Percentiles rank a stretch among this genome's conserved stretches.
phyloP scores from a whole-genome alignment of 169 alveolate species.

The Cryptosporidium xiaoi region DNA sequence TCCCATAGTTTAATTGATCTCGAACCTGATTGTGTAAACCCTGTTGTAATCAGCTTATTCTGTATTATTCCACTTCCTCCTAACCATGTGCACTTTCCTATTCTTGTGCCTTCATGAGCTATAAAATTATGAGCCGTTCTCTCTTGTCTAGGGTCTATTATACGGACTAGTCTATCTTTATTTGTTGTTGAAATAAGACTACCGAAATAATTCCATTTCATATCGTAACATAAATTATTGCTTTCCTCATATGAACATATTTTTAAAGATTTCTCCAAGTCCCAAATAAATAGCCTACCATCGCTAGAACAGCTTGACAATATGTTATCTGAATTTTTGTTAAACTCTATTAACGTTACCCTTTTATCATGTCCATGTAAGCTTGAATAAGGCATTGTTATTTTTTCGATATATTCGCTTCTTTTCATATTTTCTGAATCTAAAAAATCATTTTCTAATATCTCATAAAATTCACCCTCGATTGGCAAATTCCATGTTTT shows the following conservation, averaged over 20 bases:
- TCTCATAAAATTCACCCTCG: conserved; percentile 49
- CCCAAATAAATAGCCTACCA: conserved; percentile 62
- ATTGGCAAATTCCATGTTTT: conserved; percentile 54
- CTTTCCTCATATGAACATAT: conserved; percentile 35
- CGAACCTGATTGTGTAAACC: conserved; percentile 55
- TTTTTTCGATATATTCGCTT: conserved; percentile 35
- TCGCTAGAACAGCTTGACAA: conserved; percentile 44
- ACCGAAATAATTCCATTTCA: conserved; percentile 66
- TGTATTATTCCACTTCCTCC: conserved; percentile 62
- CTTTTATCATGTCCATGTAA: conserved; percentile 70
- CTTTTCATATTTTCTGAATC: conserved; percentile 64
- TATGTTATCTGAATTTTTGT: conserved; percentile 43
- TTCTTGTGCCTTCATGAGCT: conserved; percentile 73
- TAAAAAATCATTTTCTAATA: conserved; percentile 25
- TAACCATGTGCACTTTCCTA: conserved; percentile 68
- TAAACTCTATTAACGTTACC: conserved; percentile 52
- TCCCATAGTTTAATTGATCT: conserved; percentile 72
- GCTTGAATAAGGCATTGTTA: conserved; percentile 31
- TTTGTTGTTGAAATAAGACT: conserved; percentile 36
- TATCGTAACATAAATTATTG: conserved; percentile 50
- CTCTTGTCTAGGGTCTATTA: conserved; percentile 65
- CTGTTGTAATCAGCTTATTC: conserved; percentile 52
- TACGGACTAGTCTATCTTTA: conserved; percentile 43
- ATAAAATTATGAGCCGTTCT: conserved; percentile 6
- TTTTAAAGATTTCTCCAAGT: conserved; percentile 39